Conservation (phyloP, 225 moss, liverwort and hornwort species). For the Lunularia cruciata region DNA sequence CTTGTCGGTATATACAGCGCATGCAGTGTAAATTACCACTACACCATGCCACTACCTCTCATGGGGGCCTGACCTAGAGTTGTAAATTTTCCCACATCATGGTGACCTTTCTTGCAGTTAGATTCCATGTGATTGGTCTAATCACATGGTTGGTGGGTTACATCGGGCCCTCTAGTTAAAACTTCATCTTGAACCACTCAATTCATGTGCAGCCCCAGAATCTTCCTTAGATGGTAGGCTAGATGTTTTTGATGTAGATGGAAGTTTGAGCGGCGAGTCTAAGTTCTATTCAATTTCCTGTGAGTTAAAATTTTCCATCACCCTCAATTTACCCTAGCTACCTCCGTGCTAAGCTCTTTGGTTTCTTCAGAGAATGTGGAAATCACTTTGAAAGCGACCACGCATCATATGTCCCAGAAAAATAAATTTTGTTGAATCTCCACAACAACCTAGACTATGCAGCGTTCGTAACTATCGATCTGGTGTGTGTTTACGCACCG, state of each 20-base stretch:
- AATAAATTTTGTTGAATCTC: constrained; percentile 12
- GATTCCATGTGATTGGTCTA: constrained; percentile 26
- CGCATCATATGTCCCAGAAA: background rate
- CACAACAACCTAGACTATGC: background rate
- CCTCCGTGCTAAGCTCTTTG: constrained; percentile 1
- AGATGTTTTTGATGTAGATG: background rate
- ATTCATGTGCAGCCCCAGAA: constrained; percentile 20
- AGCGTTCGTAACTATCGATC: background rate
- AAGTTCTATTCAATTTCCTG: background rate
- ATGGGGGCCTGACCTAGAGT: constrained; percentile 27
- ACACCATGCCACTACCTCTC: constrained; percentile 33
- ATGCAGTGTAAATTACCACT: constrained; percentile 39
- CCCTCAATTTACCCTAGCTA: background rate
- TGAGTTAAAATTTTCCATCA: background rate
- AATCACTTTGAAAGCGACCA: background rate
- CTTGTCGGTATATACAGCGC: constrained; percentile 22
- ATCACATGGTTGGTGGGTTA: constrained; percentile 18
- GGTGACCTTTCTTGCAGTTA: constrained; percentile 39
- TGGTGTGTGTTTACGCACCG: background rate
- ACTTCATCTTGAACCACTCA: background rate
- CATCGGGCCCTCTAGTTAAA: background rate
- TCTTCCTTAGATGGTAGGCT: constrained; percentile 9
- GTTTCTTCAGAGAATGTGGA: background rate
- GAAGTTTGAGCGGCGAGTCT: constrained; percentile 6
- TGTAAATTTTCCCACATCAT: constrained; percentile 38